A percentile compares a stretch with the other conserved stretches of the same genome.
Evolutionary conservation across 192 early-diverging fungal species (phyloP).

Genomic region (Coemansia sp.): DNA sequence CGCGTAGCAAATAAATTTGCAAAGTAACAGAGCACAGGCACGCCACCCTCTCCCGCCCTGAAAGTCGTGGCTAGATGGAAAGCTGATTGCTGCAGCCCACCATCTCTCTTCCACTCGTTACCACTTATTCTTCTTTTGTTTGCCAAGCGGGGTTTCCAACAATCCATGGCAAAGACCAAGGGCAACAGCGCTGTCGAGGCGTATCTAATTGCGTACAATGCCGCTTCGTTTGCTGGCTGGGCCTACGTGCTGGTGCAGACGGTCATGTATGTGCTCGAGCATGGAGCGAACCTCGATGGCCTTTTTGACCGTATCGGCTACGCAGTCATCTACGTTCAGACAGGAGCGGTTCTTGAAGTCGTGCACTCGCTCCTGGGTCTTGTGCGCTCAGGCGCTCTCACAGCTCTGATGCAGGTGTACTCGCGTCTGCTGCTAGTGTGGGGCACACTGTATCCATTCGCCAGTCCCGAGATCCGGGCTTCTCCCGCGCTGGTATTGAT

Average conservation of each 20-base stretch:
- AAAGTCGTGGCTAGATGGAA: no score
- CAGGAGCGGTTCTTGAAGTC: slow-evolving; percentile 80
- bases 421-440: slow-evolving; percentile 85
- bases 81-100: neutral
- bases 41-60: no score
- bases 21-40: neutral
- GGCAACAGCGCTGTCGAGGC: slow-evolving; percentile 23
- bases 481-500: slow-evolving; percentile 74
- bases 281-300: slow-evolving; percentile 56
- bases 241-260: slow-evolving; percentile 63
- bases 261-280: slow-evolving; percentile 51
- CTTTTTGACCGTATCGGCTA: slow-evolving; percentile 66
- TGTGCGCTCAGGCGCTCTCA: slow-evolving; percentile 76
- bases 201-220: slow-evolving; percentile 88
- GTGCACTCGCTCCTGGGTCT: slow-evolving; percentile 58
- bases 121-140: no score
- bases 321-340: slow-evolving; percentile 71
- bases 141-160: no score
- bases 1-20: neutral
- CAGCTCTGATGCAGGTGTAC: slow-evolving; percentile 82
- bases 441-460: slow-evolving; percentile 70
- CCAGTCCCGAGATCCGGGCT: slow-evolving; percentile 63
- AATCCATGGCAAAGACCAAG: slow-evolving; percentile 26
- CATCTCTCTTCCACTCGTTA: neutral
- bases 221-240: slow-evolving; percentile 81